These are phyloP conservation scores for Marchantia paleacea DNA, from an alignment of 225 moss, liverwort and hornwort species.

Conservation along the genomic window DNA sequence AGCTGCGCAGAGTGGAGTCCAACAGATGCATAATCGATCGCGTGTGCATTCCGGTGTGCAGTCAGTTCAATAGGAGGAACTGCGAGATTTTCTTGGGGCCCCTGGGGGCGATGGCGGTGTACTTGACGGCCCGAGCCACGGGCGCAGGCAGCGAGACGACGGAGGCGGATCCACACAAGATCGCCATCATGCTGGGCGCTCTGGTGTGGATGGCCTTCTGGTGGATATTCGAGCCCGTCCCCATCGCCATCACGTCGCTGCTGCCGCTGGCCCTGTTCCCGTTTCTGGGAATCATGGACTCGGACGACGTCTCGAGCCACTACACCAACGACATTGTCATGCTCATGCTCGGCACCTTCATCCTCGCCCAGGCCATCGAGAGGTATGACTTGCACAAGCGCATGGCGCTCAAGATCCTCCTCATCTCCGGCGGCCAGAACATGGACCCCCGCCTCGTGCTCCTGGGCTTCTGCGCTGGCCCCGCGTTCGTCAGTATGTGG, in stretches of 20 bases:
- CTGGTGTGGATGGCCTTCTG: constrained; percentile 75
- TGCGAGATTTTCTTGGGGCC: constrained; percentile 7
- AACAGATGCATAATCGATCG: not conserved
- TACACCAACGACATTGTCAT: constrained; percentile 80
- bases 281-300: constrained; percentile 49
- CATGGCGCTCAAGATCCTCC: constrained; percentile 71
- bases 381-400: constrained; percentile 69
- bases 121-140: not conserved
- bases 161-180: constrained; percentile 14
- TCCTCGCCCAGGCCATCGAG: constrained; percentile 74
- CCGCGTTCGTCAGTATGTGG: constrained; percentile 93
- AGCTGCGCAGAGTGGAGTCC: not conserved
- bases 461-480: constrained; percentile 71
- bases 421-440: constrained; percentile 65
- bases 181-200: constrained; percentile 39
- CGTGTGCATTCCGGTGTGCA: not conserved
- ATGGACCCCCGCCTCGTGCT: constrained; percentile 81
- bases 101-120: constrained; percentile 4
- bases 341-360: constrained; percentile 81
- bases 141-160: constrained; percentile 5
- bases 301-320: constrained; percentile 55
- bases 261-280: constrained; percentile 81
- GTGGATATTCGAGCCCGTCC: constrained; percentile 88
- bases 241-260: constrained; percentile 77
- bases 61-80: not conserved